phyloP scores from a whole-genome alignment of 2,329 filamentous ascomycete species.

The Aspergillus sp. region DNA sequence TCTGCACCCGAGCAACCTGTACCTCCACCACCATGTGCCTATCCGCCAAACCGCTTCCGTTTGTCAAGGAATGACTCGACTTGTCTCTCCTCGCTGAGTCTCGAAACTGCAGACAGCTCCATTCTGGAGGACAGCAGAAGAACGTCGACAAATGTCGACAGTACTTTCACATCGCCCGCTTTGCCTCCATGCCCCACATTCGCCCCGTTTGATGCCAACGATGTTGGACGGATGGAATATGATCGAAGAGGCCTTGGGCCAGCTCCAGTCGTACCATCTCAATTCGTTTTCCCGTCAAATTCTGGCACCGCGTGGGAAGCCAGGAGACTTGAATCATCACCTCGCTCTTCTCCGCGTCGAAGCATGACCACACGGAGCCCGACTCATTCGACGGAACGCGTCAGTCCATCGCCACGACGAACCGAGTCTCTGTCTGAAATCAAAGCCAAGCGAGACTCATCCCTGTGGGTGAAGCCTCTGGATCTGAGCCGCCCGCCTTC shows the following conservation, averaged over 20 bases:
- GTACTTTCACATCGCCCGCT: constrained; percentile 32
- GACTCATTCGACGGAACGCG: constrained; percentile 26
- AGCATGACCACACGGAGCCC: constrained; percentile 38
- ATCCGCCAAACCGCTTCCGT: constrained; percentile 34
- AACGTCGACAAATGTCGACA: constrained; percentile 30
- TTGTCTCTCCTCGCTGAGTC: constrained; percentile 38
- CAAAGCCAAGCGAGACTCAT: constrained; percentile 21
- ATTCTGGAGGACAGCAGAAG: constrained; percentile 37
- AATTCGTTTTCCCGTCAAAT: constrained; percentile 31
- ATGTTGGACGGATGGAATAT: constrained; percentile 34
- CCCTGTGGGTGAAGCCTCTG: constrained; percentile 13
- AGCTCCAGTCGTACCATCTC: constrained; percentile 26
- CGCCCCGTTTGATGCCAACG: constrained; percentile 40
- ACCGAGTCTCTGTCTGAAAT: constrained; percentile 34
- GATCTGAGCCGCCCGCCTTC: constrained; percentile 20
- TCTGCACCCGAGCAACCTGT: constrained; percentile 38
- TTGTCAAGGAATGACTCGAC: constrained; percentile 39
- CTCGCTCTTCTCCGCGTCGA: constrained; percentile 32
- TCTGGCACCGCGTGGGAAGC: constrained; percentile 25
- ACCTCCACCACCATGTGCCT: constrained; percentile 37
- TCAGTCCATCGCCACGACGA: constrained; percentile 29
- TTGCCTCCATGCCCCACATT: constrained; percentile 38
- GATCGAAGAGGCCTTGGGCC: constrained; percentile 32
- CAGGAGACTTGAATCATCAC: constrained; percentile 23
- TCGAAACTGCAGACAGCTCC: constrained; percentile 42